A percentile compares a stretch with the other conserved stretches of the same genome.
These are phyloP conservation scores for Penicillium sp. DNA, from an alignment of 2,329 filamentous ascomycete genomes.

Conservation along the genomic window DNA sequence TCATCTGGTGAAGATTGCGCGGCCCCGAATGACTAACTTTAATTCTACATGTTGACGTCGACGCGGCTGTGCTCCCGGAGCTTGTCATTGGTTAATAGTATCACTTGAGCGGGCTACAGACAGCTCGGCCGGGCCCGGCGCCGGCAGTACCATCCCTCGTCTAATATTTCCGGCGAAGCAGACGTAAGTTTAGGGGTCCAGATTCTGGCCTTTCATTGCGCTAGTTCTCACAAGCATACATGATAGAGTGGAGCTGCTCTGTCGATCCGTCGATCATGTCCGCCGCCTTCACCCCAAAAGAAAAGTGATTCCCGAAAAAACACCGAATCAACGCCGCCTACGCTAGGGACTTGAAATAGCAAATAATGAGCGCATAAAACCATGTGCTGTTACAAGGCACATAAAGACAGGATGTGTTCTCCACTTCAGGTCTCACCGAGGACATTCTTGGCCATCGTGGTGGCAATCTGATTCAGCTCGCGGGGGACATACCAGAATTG, in stretches of 20 bases:
- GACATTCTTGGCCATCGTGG: background rate
- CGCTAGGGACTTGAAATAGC: too few relatives aligned
- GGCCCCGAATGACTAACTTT: background rate
- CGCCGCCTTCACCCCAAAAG: background rate
- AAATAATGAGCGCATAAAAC: background rate
- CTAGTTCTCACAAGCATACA: background rate
- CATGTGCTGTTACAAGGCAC: too few relatives aligned
- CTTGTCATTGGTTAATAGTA: background rate
- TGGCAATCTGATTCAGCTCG: slow-evolving; percentile 2
- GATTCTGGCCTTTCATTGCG: background rate
- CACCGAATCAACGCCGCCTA: background rate
- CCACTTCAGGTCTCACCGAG: background rate
- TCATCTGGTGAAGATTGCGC: background rate
- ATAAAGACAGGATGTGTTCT: too few relatives aligned
- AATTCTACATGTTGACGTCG: slow-evolving; percentile 4
- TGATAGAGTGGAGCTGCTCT: background rate
- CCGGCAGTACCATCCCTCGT: background rate
- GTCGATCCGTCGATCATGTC: background rate
- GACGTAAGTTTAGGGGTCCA: background rate
- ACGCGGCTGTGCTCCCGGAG: background rate
- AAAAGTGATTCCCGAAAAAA: background rate
- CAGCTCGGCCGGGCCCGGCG: background rate
- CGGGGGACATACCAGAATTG: slow-evolving; percentile 14
- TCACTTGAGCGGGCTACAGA: background rate
- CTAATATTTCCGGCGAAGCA: background rate